A percentile compares a stretch with the other conserved stretches of the same genome.
Evolutionary conservation across 805 yeast species (phyloP).

Genomic region (Schizosaccharomyces osmophilus): DNA sequence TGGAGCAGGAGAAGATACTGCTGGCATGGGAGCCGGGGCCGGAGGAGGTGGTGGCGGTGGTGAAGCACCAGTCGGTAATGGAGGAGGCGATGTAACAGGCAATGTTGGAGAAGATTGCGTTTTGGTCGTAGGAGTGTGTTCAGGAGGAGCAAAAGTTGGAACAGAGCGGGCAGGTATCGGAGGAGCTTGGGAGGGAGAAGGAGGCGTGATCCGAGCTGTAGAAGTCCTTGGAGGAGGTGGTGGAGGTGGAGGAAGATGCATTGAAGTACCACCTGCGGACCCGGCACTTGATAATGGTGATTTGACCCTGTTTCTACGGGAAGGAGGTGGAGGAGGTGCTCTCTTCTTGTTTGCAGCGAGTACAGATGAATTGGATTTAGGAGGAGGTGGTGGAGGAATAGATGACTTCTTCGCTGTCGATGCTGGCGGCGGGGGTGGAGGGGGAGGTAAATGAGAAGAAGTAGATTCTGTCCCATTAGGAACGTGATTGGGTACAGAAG

Average conservation of each 20-base stretch:
- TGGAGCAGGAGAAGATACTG: conserved; percentile 13
- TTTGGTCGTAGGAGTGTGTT: not conserved
- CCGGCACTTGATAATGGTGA: conserved; percentile 3
- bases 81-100: conserved; percentile 8
- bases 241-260: not conserved
- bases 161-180: not conserved
- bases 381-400: conserved; percentile 3
- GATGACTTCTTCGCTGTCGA: conserved; percentile 5
- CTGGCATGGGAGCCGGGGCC: conserved; percentile 8
- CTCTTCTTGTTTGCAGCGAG: conserved; percentile 2
- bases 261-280: conserved; percentile 8
- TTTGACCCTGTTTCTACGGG: conserved; percentile 8
- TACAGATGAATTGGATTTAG: conserved; percentile 2
- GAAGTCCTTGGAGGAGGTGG: conserved; percentile 8
- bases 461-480: conserved; percentile 12
- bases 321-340: conserved; percentile 19
- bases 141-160: not conserved
- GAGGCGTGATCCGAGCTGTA: conserved; percentile 5
- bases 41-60: conserved; percentile 10
- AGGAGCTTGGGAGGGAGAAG: not conserved
- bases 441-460: conserved; percentile 7
- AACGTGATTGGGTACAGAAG: conserved; percentile 8
- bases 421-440: conserved; percentile 10
- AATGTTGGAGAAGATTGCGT: not conserved
- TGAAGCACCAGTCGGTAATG: conserved; percentile 4